phyloP scores from a whole-genome alignment of 805 yeast genomes.

The Zygosaccharomyces kombuchaensis region DNA sequence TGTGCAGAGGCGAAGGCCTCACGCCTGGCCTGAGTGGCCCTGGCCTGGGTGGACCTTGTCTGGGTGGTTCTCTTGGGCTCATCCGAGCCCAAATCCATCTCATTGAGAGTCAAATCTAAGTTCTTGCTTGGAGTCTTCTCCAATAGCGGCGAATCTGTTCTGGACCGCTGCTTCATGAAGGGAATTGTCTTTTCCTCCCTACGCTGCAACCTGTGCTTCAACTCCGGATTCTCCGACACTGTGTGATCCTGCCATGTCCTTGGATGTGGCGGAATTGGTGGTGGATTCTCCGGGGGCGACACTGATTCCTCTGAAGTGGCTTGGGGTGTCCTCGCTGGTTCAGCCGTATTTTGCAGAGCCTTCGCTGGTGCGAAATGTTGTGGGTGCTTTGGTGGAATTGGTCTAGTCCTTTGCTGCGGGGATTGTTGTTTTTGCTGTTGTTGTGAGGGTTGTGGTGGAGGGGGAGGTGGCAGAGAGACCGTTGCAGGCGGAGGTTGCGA shows the following conservation, averaged over 20 bases:
- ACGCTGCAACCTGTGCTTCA: not conserved
- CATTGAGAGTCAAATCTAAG: slow-evolving; percentile 20
- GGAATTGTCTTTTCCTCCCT: not conserved
- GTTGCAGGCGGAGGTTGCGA: not conserved
- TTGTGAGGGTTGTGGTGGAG: not conserved
- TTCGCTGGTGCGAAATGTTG: slow-evolving; percentile 3
- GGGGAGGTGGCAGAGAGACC: not conserved
- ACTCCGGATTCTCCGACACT: slow-evolving; percentile 6
- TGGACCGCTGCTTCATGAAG: not conserved
- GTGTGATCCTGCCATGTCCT: slow-evolving; percentile 8
- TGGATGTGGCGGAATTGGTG: slow-evolving; percentile 17
- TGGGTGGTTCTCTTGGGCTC: slow-evolving; percentile 2
- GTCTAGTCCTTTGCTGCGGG: slow-evolving; percentile 4
- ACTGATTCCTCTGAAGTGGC: not conserved
- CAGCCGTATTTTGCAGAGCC: slow-evolving; percentile 8
- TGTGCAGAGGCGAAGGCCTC: slow-evolving; percentile 9
- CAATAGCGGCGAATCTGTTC: not conserved
- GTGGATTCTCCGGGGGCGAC: slow-evolving; percentile 11
- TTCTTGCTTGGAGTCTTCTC: slow-evolving; percentile 6
- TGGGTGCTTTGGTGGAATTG: slow-evolving; percentile 6
- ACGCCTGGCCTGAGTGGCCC: not conserved
- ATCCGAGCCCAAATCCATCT: slow-evolving; percentile 19
- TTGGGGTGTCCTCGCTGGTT: slow-evolving; percentile 1
- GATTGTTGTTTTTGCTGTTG: slow-evolving; percentile 1
- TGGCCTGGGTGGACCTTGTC: not conserved